phyloP scores from a whole-genome alignment of 495 filamentous ascomycete genomes.

The Aspergillus diversus region DNA sequence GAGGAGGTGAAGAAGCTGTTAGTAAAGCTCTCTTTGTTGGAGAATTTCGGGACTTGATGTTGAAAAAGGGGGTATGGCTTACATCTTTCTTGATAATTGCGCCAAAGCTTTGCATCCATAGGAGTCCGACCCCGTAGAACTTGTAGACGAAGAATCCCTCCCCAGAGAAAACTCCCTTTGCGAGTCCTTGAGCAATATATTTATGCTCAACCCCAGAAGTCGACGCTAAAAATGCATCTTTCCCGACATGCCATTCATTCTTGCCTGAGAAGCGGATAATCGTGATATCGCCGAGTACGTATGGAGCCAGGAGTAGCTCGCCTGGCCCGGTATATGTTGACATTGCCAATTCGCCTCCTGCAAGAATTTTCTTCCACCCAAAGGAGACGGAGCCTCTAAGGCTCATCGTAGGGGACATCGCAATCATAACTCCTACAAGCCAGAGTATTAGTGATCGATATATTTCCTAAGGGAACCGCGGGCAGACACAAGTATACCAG shows the following conservation, averaged over 20 bases:
- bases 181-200: constrained; percentile 83
- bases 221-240: constrained; percentile 75
- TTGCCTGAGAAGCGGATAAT: constrained; percentile 69
- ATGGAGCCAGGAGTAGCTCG: constrained; percentile 81
- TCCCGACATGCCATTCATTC: constrained; percentile 77
- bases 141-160: constrained; percentile 93
- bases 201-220: constrained; percentile 82
- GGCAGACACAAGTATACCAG: constrained; percentile 51
- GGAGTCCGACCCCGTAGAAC: constrained; percentile 73
- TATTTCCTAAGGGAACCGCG: no score
- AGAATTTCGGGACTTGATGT: constrained; percentile 32
- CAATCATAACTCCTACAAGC: constrained; percentile 77
- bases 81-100: constrained; percentile 97
- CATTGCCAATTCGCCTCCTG: constrained; percentile 76
- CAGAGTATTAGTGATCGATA: neutral
- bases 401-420: constrained; percentile 87
- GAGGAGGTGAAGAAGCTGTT: neutral
- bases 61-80: constrained; percentile 6
- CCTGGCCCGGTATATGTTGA: constrained; percentile 90
- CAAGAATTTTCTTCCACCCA: constrained; percentile 80
- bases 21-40: neutral
- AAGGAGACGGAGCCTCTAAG: constrained; percentile 82
- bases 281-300: constrained; percentile 83
- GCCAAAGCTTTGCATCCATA: constrained; percentile 91
- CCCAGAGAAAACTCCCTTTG: constrained; percentile 90